Conservation (phyloP, 768 basidiomycete species). For the Trametes sanguinea region DNA sequence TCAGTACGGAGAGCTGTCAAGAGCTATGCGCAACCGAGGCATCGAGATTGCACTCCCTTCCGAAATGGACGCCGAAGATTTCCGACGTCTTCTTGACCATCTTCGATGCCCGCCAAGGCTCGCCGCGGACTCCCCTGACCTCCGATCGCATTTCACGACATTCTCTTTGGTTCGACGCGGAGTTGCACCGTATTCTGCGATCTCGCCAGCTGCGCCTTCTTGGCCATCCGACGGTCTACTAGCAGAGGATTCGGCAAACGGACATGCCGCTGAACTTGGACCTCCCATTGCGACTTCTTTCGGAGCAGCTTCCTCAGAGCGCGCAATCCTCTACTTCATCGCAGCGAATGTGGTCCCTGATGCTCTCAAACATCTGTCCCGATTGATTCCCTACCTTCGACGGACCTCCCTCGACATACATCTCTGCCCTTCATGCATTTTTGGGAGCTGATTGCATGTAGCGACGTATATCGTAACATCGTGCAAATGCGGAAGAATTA, state of each 20-base stretch:
- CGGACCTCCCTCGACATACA: neutral
- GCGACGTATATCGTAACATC: conserved; percentile 18
- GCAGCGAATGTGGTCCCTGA: conserved; percentile 7
- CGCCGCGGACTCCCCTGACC: neutral
- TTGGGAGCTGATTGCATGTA: conserved; percentile 19
- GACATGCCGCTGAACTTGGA: conserved; percentile 8
- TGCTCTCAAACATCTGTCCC: conserved; percentile 5
- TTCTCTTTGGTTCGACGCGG: conserved; percentile 21
- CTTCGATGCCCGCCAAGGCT: conserved; percentile 45
- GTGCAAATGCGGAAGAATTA: conserved; percentile 16
- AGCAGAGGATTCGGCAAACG: conserved; percentile 10
- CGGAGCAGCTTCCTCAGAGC: neutral
- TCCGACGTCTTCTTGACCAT: conserved; percentile 45
- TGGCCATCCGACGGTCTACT: conserved; percentile 10
- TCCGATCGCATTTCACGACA: neutral
- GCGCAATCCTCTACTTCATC: conserved; percentile 7
- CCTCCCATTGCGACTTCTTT: neutral
- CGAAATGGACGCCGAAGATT: conserved; percentile 46
- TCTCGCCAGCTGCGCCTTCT: neutral
- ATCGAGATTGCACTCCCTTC: conserved; percentile 70
- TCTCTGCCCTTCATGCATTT: conserved; percentile 2
- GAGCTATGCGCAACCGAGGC: conserved; percentile 98
- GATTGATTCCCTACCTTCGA: conserved; percentile 5
- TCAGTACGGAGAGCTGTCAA: conserved; percentile 87
- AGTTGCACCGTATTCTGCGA: neutral